These are phyloP conservation scores for Aspergillus thermomutatus DNA, from an alignment of 2,329 filamentous ascomycete genomes.

Conservation along the genomic window DNA sequence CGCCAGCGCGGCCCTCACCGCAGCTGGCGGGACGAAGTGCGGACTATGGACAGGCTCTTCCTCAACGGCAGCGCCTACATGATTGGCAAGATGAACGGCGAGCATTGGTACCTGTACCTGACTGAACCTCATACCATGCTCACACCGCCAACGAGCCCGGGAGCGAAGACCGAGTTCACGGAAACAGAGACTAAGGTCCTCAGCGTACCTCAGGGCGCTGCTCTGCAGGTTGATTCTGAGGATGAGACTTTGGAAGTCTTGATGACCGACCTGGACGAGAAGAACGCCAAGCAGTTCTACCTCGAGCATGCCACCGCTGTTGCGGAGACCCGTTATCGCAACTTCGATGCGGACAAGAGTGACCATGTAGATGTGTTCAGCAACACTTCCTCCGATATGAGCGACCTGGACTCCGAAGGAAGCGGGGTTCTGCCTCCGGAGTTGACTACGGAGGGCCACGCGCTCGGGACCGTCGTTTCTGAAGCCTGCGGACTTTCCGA, in stretches of 20 bases:
- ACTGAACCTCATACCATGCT: slow-evolving; percentile 77
- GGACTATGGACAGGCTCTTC: slow-evolving; percentile 87
- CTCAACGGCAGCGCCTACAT: slow-evolving; percentile 93
- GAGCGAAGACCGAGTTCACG: slow-evolving; percentile 43
- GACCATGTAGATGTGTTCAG: slow-evolving; percentile 73
- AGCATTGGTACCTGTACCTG: slow-evolving; percentile 98
- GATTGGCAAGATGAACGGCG: slow-evolving; percentile 99
- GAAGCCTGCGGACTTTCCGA: slow-evolving; percentile 84
- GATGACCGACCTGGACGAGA: slow-evolving; percentile 66
- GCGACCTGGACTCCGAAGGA: slow-evolving; percentile 53
- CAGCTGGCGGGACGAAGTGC: slow-evolving; percentile 96
- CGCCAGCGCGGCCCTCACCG: slow-evolving; percentile 91
- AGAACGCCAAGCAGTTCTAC: slow-evolving; percentile 66
- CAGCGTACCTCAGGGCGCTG: slow-evolving; percentile 46
- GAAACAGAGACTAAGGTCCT: slow-evolving; percentile 60
- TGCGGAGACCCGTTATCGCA: slow-evolving; percentile 76
- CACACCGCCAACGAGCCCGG: slow-evolving; percentile 78
- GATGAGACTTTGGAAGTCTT: slow-evolving; percentile 60
- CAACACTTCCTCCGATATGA: slow-evolving; percentile 64
- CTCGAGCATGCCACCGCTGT: slow-evolving; percentile 82
- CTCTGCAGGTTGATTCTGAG: slow-evolving; percentile 28
- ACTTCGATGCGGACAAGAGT: slow-evolving; percentile 60
- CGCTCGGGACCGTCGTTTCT: slow-evolving; percentile 86
- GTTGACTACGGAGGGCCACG: slow-evolving; percentile 87
- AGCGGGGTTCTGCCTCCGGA: slow-evolving; percentile 61